phyloP scores from a whole-genome alignment of 139 green algal species.

The Volvox africanus region DNA sequence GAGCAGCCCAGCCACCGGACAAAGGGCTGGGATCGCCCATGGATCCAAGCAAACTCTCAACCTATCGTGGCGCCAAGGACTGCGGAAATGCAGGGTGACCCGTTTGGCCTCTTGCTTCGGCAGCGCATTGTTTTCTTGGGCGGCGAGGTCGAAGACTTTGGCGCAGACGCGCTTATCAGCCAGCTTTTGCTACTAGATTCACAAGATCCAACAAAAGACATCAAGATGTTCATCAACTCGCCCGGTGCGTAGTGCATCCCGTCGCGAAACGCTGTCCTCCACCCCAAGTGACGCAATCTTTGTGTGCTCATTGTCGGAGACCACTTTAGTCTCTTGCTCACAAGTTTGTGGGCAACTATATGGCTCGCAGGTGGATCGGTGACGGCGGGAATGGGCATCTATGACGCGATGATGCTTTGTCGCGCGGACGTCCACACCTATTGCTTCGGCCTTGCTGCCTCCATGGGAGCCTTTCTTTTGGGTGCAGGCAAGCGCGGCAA shows the following conservation, averaged over 20 bases:
- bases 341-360: no score
- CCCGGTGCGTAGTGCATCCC: conserved; percentile 70
- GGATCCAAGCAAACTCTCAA: conserved; percentile 71
- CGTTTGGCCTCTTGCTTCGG: conserved; percentile 94
- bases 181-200: conserved; percentile 98
- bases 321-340: no score
- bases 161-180: conserved; percentile 94
- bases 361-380: conserved; percentile 87
- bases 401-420: conserved; percentile 96
- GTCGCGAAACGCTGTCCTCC: not conserved
- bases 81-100: conserved; percentile 89
- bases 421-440: conserved; percentile 90
- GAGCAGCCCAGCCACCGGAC: conserved; percentile 34
- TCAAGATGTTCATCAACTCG: conserved; percentile 99
- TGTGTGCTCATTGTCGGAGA: no score
- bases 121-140: conserved; percentile 98
- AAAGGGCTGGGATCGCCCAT: conserved; percentile 62
- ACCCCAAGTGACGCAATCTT: no score
- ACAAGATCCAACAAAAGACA: conserved; percentile 95
- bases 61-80: conserved; percentile 76
- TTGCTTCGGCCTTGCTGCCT: conserved; percentile 98
- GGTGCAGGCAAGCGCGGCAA: conserved; percentile 91
- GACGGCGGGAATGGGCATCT: conserved; percentile 98
- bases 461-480: conserved; percentile 99
- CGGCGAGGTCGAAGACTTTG: conserved; percentile 96